Evolutionary conservation across 208 protist species (phyloP).

Genomic region (Leishmania aethiopica): DNA sequence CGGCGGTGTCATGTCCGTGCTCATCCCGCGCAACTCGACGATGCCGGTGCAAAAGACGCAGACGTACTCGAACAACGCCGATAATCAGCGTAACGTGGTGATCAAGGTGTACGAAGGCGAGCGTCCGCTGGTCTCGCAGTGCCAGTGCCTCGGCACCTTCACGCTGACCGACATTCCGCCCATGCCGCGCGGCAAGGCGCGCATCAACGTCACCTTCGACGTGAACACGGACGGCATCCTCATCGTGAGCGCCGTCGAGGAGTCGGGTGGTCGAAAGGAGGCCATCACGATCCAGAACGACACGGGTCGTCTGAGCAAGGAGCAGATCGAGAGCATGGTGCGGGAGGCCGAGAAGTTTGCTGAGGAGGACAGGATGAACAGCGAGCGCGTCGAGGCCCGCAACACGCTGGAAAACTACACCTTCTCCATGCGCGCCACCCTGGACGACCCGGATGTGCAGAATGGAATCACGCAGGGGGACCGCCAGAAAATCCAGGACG

Average conservation of each 20-base stretch:
- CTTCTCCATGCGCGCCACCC: slow-evolving; percentile 73
- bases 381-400: slow-evolving; percentile 91
- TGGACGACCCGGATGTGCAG: slow-evolving; percentile 64
- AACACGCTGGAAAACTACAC: slow-evolving; percentile 93
- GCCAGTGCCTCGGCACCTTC: slow-evolving; percentile 96
- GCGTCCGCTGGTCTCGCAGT: slow-evolving; percentile 90
- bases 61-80: slow-evolving; percentile 87
- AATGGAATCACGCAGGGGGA: slow-evolving; percentile 46
- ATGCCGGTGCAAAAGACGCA: slow-evolving; percentile 88
- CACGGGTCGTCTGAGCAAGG: slow-evolving; percentile 94
- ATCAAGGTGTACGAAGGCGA: slow-evolving; percentile 96
- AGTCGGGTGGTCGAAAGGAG: slow-evolving; percentile 89
- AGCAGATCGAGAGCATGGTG: slow-evolving; percentile 97
- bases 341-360: slow-evolving; percentile 93
- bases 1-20: slow-evolving; percentile 96
- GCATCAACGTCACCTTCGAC: slow-evolving; percentile 99
- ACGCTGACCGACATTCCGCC: slow-evolving; percentile 87
- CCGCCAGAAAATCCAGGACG: slow-evolving; percentile 52
- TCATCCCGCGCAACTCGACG: slow-evolving; percentile 89
- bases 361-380: slow-evolving; percentile 90
- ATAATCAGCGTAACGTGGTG: slow-evolving; percentile 91
- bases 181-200: slow-evolving; percentile 92
- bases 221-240: slow-evolving; percentile 98
- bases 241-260: slow-evolving; percentile 95
- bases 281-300: slow-evolving; percentile 97